phyloP scores from a whole-genome alignment of 2,329 filamentous ascomycete genomes.

The Aureobasidium sp. region DNA sequence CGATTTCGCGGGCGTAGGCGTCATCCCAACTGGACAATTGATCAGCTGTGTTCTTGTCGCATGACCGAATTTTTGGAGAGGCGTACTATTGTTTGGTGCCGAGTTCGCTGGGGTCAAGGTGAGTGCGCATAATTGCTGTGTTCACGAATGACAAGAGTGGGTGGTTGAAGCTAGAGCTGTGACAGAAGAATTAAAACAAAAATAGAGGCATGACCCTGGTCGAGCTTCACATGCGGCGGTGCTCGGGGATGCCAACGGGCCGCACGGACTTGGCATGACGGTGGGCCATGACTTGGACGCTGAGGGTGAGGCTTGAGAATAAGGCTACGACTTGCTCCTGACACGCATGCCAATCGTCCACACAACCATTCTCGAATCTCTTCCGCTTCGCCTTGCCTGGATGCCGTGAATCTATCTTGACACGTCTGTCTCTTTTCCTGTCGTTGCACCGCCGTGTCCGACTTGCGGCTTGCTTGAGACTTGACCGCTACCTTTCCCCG shows the following conservation, averaged over 20 bases:
- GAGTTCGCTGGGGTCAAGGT: slow-evolving; percentile 50
- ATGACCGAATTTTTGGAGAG: neutral
- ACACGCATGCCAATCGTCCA: slow-evolving; percentile 2
- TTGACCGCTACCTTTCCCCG: slow-evolving; percentile 8
- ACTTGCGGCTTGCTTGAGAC: neutral
- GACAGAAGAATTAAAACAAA: neutral
- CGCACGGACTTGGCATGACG: slow-evolving; percentile 4
- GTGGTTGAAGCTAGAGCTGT: no score
- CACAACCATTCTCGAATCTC: neutral
- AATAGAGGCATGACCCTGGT: neutral
- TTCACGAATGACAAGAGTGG: neutral
- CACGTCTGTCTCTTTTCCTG: neutral
- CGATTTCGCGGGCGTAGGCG: slow-evolving; percentile 63
- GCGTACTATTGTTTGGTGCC: slow-evolving; percentile 87
- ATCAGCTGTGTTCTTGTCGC: slow-evolving; percentile 11
- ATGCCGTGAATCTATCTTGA: neutral
- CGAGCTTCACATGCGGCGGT: slow-evolving; percentile 5
- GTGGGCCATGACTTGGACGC: neutral
- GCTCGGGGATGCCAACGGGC: neutral
- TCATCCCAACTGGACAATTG: slow-evolving; percentile 42
- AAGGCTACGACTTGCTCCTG: neutral
- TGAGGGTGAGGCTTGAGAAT: neutral
- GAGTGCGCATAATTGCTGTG: slow-evolving; percentile 9
- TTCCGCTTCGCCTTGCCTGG: neutral
- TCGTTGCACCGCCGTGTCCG: neutral